Evolutionary conservation across 306 rosid species (phyloP).

Genomic region (Corylus avellana): DNA sequence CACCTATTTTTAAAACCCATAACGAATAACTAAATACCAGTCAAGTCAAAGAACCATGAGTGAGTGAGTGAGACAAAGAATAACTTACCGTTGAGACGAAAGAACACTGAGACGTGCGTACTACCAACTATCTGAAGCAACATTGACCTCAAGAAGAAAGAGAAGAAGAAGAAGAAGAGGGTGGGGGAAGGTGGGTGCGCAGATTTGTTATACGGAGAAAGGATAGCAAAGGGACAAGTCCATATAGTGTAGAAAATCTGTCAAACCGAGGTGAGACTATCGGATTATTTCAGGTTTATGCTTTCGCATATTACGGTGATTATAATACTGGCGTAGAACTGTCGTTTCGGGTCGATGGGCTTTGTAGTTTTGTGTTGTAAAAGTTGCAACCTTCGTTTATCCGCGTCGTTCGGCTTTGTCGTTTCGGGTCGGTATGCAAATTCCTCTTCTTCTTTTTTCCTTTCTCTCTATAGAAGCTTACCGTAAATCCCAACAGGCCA

Average conservation of each 20-base stretch:
- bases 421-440: no score
- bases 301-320: slow-evolving; percentile 19
- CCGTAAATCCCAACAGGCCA: no score
- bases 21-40: neutral
- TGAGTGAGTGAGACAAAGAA: neutral
- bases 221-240: slow-evolving; percentile 23
- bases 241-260: slow-evolving; percentile 18
- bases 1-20: neutral
- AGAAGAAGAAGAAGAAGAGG: slow-evolving; percentile 6
- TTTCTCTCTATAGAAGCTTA: no score
- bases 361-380: neutral
- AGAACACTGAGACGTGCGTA: neutral
- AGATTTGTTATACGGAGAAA: neutral
- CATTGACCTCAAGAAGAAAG: slow-evolving; percentile 32
- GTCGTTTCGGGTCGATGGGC: neutral
- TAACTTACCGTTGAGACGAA: slow-evolving; percentile 23
- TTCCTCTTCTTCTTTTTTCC: no score
- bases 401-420: no score
- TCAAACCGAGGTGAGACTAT: slow-evolving; percentile 36
- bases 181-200: neutral
- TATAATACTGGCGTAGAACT: neutral
- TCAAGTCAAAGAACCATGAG: neutral
- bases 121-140: slow-evolving; percentile 18
- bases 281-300: slow-evolving; percentile 15
- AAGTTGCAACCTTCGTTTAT: no score